phyloP scores from a whole-genome alignment of 805 yeast genomes.

The Grigorovia yakushimaensis region DNA sequence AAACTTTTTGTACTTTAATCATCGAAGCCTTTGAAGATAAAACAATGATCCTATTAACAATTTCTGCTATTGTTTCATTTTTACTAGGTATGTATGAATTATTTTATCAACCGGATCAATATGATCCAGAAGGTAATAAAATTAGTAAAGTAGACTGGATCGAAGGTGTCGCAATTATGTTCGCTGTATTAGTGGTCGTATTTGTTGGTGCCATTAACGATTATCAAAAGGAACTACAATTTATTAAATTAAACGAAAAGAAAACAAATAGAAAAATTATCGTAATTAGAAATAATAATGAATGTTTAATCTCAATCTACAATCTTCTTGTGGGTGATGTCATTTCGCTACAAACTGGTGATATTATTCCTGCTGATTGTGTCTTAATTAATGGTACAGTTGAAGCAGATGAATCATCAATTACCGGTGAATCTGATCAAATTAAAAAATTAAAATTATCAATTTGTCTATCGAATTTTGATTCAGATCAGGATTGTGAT shows the following conservation, averaged over 20 bases:
- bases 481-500: slow-evolving; percentile 14
- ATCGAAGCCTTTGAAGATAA: slow-evolving; percentile 85
- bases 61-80: slow-evolving; percentile 83
- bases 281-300: slow-evolving; percentile 65
- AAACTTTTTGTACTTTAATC: slow-evolving; percentile 57
- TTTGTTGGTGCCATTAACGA: slow-evolving; percentile 93
- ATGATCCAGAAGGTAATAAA: slow-evolving; percentile 67
- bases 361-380: slow-evolving; percentile 83
- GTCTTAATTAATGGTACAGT: slow-evolving; percentile 63
- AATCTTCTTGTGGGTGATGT: slow-evolving; percentile 84
- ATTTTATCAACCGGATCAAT: slow-evolving; percentile 70
- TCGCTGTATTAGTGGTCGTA: slow-evolving; percentile 85
- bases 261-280: slow-evolving; percentile 76
- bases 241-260: slow-evolving; percentile 75
- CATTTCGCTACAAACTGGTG: slow-evolving; percentile 81
- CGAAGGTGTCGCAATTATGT: slow-evolving; percentile 95
- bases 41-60: slow-evolving; percentile 69
- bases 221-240: slow-evolving; percentile 91
- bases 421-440: slow-evolving; percentile 90
- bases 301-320: slow-evolving; percentile 57
- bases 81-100: slow-evolving; percentile 89
- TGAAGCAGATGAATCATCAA: slow-evolving; percentile 84
- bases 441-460: slow-evolving; percentile 57
- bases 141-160: slow-evolving; percentile 93
- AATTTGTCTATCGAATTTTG: slow-evolving; percentile 27